These are phyloP conservation scores for Salix koriyanagi DNA, from an alignment of 345 rosid genomes.

Conservation along the genomic window DNA sequence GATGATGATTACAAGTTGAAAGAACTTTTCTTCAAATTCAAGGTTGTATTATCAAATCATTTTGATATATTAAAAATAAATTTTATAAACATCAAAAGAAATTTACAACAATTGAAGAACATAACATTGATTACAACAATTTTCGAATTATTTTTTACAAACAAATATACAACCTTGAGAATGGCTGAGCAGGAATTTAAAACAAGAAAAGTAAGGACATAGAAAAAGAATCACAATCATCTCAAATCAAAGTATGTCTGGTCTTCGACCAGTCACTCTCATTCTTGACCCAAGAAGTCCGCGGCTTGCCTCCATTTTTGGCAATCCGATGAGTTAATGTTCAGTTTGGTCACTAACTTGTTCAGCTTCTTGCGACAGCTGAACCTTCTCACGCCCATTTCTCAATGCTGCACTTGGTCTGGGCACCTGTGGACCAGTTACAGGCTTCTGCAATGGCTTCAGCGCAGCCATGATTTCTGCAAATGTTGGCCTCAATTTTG, in stretches of 20 bases:
- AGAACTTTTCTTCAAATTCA: no score
- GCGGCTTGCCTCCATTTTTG: conserved; percentile 9
- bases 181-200: conserved; percentile 21
- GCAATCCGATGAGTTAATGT: conserved; percentile 1
- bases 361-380: conserved; percentile 11
- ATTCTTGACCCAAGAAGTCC: conserved; percentile 7
- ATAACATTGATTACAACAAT: conserved; percentile 31
- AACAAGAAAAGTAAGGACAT: not conserved
- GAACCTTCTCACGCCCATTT: conserved; percentile 18
- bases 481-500: conserved; percentile 81
- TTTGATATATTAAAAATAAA: no score
- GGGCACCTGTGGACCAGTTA: conserved; percentile 37
- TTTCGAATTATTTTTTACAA: conserved; percentile 14
- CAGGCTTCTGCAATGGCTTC: conserved; percentile 82
- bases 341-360: not conserved
- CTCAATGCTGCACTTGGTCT: conserved; percentile 33
- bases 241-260: conserved; percentile 17
- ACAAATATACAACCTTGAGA: conserved; percentile 19
- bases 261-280: conserved; percentile 19
- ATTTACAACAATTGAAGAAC: not conserved
- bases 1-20: no score
- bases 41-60: no score
- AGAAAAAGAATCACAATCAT: conserved; percentile 30
- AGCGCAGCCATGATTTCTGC: conserved; percentile 79
- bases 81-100: no score